phyloP scores from a whole-genome alignment of 768 basidiomycete species.

The Mycena amicta region DNA sequence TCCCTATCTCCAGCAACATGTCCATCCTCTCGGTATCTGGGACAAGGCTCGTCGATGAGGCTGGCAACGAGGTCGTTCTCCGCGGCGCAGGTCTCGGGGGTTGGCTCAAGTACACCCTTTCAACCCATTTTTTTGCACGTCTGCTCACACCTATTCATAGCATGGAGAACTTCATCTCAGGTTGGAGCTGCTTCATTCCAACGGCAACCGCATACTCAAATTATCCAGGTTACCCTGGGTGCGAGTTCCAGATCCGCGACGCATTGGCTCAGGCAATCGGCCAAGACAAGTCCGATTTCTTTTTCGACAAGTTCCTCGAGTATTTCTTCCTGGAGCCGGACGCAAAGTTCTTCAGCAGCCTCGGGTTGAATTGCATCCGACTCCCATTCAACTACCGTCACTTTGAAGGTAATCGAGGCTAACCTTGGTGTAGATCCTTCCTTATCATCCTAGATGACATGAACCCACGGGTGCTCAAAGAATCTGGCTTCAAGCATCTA shows the following conservation, averaged over 20 bases:
- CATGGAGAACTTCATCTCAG: slow-evolving; percentile 80
- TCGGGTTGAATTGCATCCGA: slow-evolving; percentile 81
- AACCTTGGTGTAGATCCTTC: no score
- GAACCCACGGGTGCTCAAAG: slow-evolving; percentile 77
- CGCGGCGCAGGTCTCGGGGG: slow-evolving; percentile 78
- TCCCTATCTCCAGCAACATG: slow-evolving; percentile 32
- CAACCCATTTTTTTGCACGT: no score
- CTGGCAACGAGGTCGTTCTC: slow-evolving; percentile 59
- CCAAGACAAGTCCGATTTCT: slow-evolving; percentile 67
- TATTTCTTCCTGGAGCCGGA: slow-evolving; percentile 82
- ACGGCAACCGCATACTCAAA: neutral
- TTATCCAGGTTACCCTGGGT: slow-evolving; percentile 71
- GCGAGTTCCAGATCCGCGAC: slow-evolving; percentile 77
- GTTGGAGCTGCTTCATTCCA: slow-evolving; percentile 28
- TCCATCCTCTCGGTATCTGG: slow-evolving; percentile 59
- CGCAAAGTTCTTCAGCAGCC: slow-evolving; percentile 74
- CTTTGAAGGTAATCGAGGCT: slow-evolving; percentile 71
- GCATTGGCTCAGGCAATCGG: slow-evolving; percentile 70
- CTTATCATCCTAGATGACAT: slow-evolving; percentile 72
- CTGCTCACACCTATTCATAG: no score
- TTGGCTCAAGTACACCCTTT: slow-evolving; percentile 77
- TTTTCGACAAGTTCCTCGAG: slow-evolving; percentile 89
- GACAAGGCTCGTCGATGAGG: slow-evolving; percentile 59
- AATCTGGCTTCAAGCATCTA: slow-evolving; percentile 77
- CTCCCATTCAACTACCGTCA: slow-evolving; percentile 75